Evolutionary conservation across 2,329 filamentous ascomycete genomes (phyloP), one percentile per base, ranked within the genome.

Genomic region (Akanthomyces lecanii): DNA sequence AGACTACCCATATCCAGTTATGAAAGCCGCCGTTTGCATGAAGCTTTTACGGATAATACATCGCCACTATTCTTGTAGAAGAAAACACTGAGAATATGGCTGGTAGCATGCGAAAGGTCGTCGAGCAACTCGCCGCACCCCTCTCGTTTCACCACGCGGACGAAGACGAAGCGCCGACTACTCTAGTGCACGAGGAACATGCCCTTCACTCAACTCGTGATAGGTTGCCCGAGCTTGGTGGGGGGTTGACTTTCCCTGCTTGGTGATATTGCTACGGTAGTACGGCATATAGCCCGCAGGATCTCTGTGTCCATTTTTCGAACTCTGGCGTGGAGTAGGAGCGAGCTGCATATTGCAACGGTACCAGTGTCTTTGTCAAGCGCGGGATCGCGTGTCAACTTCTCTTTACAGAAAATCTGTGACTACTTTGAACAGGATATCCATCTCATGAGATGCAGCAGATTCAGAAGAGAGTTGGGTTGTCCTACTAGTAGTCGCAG

Each of bases 241-340:
- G 36, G 58, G 18, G 38, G 14, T 14, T 36, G 38, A 42, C 30
- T n/a, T 50, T 40, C 44, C 33, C 38, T 40, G 44, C 45, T 40
- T 16, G 47, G 40, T 38, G 48, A 25, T 61, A 36, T 61, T 45
- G 18, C 40, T 45, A n/a, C 48, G 25, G 48, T 45, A 21, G 21
- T 38, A 53, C 57, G 57, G 38, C 48, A 53, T 53, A 47, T 45
- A 47, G 48, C 48, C 58, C 38, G 51, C 57, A 60, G 47, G 36
- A 52, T 33, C 36, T 44, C 45, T 25, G 54, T 30, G 42, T 14
- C 28, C 18, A 16, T 25, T 47, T 33, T 45, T 45, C n/a, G 4
- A 30, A n/a, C 55, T 57, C 5, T 10, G 40, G 38, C 14, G 42
- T 47, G 10, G 33, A 36, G 33, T 16, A 23, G 16, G 16, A n/a